phyloP scores from a whole-genome alignment of 2,329 filamentous ascomycete species.

The Tolypocladium inflatum region DNA sequence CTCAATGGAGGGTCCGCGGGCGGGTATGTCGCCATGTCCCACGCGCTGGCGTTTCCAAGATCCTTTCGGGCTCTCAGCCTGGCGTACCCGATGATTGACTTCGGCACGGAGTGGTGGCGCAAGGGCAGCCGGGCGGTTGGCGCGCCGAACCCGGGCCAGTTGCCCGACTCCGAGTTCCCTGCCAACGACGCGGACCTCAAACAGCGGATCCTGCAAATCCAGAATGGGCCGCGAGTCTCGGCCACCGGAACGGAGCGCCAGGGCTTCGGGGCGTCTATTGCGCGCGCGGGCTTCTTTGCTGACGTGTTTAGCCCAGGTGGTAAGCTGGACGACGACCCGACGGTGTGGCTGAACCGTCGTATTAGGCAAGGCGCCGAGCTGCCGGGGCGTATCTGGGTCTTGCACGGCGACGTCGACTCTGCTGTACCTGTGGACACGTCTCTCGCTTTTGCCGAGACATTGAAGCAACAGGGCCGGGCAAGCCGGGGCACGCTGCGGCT shows the following conservation, averaged over 20 bases:
- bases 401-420: constrained; percentile 2
- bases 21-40: constrained; percentile 5
- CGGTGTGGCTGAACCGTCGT: not conserved
- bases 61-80: constrained; percentile 2
- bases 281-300: not conserved
- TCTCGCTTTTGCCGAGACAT: not conserved
- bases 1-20: constrained; percentile 5
- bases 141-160: not conserved
- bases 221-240: not conserved
- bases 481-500: not conserved
- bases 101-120: not conserved
- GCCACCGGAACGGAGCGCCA: not conserved
- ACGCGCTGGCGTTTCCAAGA: constrained; percentile 4
- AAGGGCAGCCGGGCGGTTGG: not conserved
- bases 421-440: not conserved
- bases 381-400: not conserved
- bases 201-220: too few species aligned
- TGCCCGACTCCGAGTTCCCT: not conserved
- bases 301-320: not conserved
- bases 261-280: not conserved
- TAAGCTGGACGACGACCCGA: not conserved
- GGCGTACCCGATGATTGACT: constrained; percentile 7
- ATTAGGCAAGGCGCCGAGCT: not conserved
- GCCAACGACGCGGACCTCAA: not conserved
- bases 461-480: not conserved